A percentile compares a stretch with the other conserved stretches of the same genome.
Conservation (phyloP, 2,329 filamentous ascomycete species). For the Paecilomyces niveus region DNA sequence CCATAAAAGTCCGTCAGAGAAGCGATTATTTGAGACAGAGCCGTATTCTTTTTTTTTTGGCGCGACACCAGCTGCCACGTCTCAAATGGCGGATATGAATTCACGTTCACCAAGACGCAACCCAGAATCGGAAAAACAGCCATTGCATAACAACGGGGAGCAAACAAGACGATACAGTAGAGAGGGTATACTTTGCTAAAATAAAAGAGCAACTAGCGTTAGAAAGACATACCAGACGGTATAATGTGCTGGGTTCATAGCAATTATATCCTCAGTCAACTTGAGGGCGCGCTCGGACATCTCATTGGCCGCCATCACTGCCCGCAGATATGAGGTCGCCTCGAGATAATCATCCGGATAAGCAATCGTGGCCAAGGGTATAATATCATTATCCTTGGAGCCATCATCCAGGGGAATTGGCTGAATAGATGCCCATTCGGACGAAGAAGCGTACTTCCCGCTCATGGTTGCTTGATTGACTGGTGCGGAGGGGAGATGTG, state of each 20-base stretch:
- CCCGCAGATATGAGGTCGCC: constrained; percentile 86
- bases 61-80: too few species aligned
- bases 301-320: constrained; percentile 85
- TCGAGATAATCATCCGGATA: constrained; percentile 87
- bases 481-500: neutral
- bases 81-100: too few species aligned
- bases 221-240: constrained; percentile 67
- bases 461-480: neutral
- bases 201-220: neutral
- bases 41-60: too few species aligned
- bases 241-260: constrained; percentile 93
- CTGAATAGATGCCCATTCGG: constrained; percentile 74
- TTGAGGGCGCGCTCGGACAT: constrained; percentile 68
- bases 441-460: constrained; percentile 54
- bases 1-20: too few species aligned
- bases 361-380: constrained; percentile 84
- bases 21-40: too few species aligned
- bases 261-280: constrained; percentile 84
- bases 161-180: neutral
- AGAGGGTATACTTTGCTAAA: neutral
- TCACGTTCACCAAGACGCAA: too few species aligned
- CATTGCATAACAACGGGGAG: neutral
- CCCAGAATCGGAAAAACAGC: neutral
- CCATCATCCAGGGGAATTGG: constrained; percentile 82
- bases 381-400: constrained; percentile 32